Conservation (phyloP, 2,329 filamentous ascomycete species). For the Leptographium radiaticola region DNA sequence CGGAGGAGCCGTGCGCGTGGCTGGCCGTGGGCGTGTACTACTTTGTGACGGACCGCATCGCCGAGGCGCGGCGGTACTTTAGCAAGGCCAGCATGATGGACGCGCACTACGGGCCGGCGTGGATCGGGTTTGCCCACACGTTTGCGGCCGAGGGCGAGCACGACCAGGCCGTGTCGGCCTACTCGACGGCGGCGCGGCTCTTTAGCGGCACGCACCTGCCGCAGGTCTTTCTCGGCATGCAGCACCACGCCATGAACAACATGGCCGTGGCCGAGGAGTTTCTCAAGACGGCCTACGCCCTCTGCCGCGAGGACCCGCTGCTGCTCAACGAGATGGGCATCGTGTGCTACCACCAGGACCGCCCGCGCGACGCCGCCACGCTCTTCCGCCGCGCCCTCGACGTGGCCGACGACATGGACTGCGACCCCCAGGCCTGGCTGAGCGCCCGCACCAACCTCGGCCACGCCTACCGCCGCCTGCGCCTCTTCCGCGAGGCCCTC, state of each 20-base stretch:
- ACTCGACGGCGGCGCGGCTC: constrained; percentile 83
- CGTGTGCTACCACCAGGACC: constrained; percentile 85
- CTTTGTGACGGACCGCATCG: constrained; percentile 74
- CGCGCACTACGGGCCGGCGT: constrained; percentile 89
- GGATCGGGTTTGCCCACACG: constrained; percentile 98
- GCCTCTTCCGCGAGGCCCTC: constrained; percentile 58
- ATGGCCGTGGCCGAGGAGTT: constrained; percentile 91
- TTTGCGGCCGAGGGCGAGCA: constrained; percentile 97
- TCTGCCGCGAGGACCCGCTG: constrained; percentile 76
- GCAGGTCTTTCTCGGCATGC: constrained; percentile 94
- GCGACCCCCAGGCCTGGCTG: constrained; percentile 71
- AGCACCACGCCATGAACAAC: constrained; percentile 92
- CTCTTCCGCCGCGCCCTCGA: constrained; percentile 68
- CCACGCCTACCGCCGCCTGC: constrained; percentile 67
- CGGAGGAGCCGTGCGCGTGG: constrained; percentile 84
- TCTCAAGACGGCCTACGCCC: constrained; percentile 71
- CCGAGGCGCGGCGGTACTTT: constrained; percentile 90
- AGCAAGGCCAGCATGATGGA: constrained; percentile 97
- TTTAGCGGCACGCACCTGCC: constrained; percentile 97
- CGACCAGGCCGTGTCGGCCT: constrained; percentile 94
- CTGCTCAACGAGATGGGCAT: constrained; percentile 93
- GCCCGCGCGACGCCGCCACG: constrained; percentile 59
- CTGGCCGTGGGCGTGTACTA: constrained; percentile 94
- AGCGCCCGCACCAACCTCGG: constrained; percentile 79
- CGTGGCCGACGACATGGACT: constrained; percentile 68